Base-by-base conservation (phyloP, 1,139 yeast genomes). In the Scheffersomyces lignicola region DNA sequence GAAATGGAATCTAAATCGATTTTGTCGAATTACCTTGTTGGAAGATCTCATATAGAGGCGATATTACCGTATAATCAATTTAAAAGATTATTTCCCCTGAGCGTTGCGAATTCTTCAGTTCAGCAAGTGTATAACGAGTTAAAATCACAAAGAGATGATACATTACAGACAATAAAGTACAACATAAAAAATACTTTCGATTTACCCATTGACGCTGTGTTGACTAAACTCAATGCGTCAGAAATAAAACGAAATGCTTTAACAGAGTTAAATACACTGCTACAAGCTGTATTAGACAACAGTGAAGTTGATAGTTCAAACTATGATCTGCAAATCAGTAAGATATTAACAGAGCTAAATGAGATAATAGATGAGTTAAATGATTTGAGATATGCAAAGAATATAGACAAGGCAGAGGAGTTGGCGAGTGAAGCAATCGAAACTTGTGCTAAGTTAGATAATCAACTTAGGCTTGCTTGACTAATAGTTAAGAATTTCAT, bases 161-260 rank as follows among this genome's bases (percentile, higher is more conserved):
- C 31, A 2, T 30, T 51, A 3, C 34, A 44, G 3, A 35, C 33
- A 3, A 45, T 61, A 1, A 36, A 40, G n/a, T 21, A 31, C 0
- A 44, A 47, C 20, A 54, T 63, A 3, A 35, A 41, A 3, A 14
- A 43, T 1, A 45, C 49, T 22, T 61, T 62, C 32, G 39, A 58
- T 15, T 39, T 58, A 4, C 66, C 70, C 1, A 33, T 59, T 7
- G 38, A 43, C 28, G 41, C 37, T 21, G 31, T 39, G 9, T 22
- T 28, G 10, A 38, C 25, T 23, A 4, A n/a, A 9, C 21, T 22
- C 14, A 20, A 34, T 13, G 35, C 34, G 20, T 22, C 32, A 32
- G 21, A 37, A 37, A 33, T 32, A 32, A 31, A 17, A 26, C 33
- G 4, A 33, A 36, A 16, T 32, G 34, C 33, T 21, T 28, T 32